Base-by-base conservation (phyloP, 129 eudicot species). In the Sambucus nigra region DNA sequence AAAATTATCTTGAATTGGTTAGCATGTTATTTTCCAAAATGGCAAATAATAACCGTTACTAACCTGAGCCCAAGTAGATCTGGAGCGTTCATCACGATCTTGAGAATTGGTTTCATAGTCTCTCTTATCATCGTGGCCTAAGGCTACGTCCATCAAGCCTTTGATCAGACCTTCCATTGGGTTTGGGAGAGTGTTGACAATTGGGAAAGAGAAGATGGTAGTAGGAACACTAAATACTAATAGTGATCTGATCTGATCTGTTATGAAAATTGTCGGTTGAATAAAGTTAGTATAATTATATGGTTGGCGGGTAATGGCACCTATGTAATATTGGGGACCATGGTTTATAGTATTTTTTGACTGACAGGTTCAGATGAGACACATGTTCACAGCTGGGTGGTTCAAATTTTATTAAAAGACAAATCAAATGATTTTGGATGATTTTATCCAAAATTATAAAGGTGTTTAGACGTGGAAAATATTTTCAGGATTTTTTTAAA, bases 1-100 rank as follows among this genome's bases (percentile, higher is more conserved):
- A 22, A 22, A 35, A 31, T 31, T n/a, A n/a, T n/a, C n/a, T n/a
- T n/a, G n/a, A n/a, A 17, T 31, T 8, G 35, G 57, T 53, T 17
- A 53, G 17, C 22, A 53, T 31, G 39, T 31, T 31, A 31, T 4
- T 53, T 2, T 1, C 8, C 16, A 20, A 53, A 14, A 51, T n/a
- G n/a, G 42, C 12, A 35, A 4, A 55, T 35, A 12, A 42, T 19
- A 42, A 25, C 2, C 40, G 45, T 24, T 26, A 20, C 41, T 47
- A 47, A 81, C 97, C 93, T 85, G 59, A 15, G 98, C 94, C 98
- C 98, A 91, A 61, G 68, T 68, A 25, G 98, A 91, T 91, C 95
- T 74, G 54, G 94, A 74, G 17, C 73, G 88, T 64, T 85, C 72
- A 18, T 91, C 94, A 16, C 58, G 61, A 25, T 45, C 54, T 3